Evolutionary conservation across 176 grass and related monocot species (phyloP), one percentile per base, ranked within the genome.

Genomic region (Stipa capillata): DNA sequence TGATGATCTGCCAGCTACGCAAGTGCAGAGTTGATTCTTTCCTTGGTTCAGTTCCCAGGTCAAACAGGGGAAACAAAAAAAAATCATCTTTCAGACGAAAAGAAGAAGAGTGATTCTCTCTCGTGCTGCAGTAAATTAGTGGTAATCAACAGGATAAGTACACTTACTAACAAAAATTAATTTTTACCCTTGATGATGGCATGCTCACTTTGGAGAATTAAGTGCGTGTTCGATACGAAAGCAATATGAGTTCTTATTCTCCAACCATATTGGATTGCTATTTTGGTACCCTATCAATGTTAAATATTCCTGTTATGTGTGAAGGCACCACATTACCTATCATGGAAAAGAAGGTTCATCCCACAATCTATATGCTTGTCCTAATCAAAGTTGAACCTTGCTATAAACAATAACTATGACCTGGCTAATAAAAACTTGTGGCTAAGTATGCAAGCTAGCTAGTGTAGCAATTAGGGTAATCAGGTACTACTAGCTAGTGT

Each of bases 331-430:
- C 68, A 68, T 41, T 83, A 33, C 47, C 17, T 80, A 3, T 61
- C 76, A 74, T 74, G 42, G 69, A 75, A 80, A 84, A 83, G 52
- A 84, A 62, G 76, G 76, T 52, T 29, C 42, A 80, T 79, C 28
- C 76, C 76, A 75, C 60, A 52, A 80, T 51, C 62, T 23, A 14
- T 69, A 70, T 79, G 87, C 77, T 42, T 89, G 69, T 88, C 86
- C 60, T 34, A 12, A 69, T 79, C 75, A 68, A 25, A n/a, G 57
- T 10, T 15, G 53, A 61, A 50, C 31, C 63, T 50, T 39, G 17
- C 58, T 59, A 37, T 15, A 57, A 49, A 41, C n/a, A 40, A 69
- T 58, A 52, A 84, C 10, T 50, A 78, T 40, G 31, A 11, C 23
- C 11, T 44, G 25, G 35, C 27, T 53, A 25, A 67, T 83, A 59